Conservation (phyloP, 768 basidiomycete species). For the Gautieria morchelliformis region DNA sequence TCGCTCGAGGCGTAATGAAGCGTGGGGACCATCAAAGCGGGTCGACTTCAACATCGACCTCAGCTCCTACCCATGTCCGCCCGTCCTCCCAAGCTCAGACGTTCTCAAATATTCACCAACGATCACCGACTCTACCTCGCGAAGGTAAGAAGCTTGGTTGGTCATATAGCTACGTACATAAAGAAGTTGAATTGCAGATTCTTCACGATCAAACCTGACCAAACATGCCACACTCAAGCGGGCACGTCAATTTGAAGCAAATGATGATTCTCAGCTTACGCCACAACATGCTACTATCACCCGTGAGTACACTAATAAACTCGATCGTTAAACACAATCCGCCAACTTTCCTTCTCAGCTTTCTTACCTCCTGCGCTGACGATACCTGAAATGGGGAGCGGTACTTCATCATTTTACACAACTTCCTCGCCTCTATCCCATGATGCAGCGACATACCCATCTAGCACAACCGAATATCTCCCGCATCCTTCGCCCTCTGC, state of each 20-base stretch:
- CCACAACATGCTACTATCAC: not conserved
- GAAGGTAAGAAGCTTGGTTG: not conserved
- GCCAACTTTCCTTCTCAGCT: not conserved
- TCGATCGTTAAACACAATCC: not conserved
- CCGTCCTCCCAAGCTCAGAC: not conserved
- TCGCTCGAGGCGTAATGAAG: constrained; percentile 29
- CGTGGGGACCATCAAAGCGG: constrained; percentile 59
- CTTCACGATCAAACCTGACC: not conserved
- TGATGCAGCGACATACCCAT: not conserved
- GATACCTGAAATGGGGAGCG: not conserved
- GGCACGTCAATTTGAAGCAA: not conserved
- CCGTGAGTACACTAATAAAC: not conserved
- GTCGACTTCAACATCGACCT: constrained; percentile 32
- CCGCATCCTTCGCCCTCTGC: not conserved
- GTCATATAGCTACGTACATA: not conserved
- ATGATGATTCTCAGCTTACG: not conserved
- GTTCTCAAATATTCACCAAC: not conserved
- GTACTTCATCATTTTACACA: not conserved
- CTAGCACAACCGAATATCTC: not conserved
- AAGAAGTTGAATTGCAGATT: not conserved
- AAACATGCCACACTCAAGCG: constrained; percentile 1
- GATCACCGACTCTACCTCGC: constrained; percentile 1
- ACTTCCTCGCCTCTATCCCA: not conserved
- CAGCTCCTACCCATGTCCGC: not conserved
- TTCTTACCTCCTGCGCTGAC: not conserved